phyloP scores from a whole-genome alignment of 2,329 filamentous ascomycete genomes.

The Stylonectria norvegica region DNA sequence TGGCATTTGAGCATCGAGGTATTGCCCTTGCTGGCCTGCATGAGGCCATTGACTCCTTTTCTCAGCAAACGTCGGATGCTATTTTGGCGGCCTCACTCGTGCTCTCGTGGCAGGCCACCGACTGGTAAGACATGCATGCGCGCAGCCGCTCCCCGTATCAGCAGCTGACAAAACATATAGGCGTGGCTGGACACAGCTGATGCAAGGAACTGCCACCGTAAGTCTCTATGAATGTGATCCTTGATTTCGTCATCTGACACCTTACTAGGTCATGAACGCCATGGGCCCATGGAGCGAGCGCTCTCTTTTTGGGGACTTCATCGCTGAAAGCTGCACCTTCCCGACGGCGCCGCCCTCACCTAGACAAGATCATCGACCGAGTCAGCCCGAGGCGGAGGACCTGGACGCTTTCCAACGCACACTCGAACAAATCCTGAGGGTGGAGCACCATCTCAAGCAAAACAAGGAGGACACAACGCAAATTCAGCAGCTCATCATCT shows the following conservation, averaged over 20 bases:
- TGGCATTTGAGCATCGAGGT: constrained; percentile 85
- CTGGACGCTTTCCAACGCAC: constrained; percentile 64
- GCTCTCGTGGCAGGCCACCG: constrained; percentile 91
- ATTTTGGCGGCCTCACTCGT: constrained; percentile 88
- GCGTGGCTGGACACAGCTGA: constrained; percentile 88
- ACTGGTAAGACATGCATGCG: constrained; percentile 65
- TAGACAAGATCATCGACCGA: constrained; percentile 57
- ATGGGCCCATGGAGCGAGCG: constrained; percentile 92
- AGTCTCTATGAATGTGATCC: constrained; percentile 33
- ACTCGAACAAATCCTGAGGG: constrained; percentile 63
- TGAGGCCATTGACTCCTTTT: constrained; percentile 81
- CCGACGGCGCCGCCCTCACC: constrained; percentile 63
- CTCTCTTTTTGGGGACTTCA: constrained; percentile 80
- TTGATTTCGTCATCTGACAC: constrained; percentile 15
- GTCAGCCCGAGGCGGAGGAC: constrained; percentile 66
- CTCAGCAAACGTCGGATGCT: constrained; percentile 81
- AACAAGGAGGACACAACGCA: constrained; percentile 67
- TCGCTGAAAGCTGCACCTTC: constrained; percentile 73
- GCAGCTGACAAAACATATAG: constrained; percentile 47
- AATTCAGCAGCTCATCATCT: constrained; percentile 66
- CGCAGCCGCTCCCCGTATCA: constrained; percentile 1
- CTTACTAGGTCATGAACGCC: constrained; percentile 70
- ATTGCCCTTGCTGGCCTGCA: constrained; percentile 84
- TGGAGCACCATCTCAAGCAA: constrained; percentile 66
- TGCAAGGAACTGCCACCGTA: constrained; percentile 87